These are phyloP conservation scores for Aspergillus ruber DNA, from an alignment of 2,329 filamentous ascomycete species.

Conservation along the genomic window DNA sequence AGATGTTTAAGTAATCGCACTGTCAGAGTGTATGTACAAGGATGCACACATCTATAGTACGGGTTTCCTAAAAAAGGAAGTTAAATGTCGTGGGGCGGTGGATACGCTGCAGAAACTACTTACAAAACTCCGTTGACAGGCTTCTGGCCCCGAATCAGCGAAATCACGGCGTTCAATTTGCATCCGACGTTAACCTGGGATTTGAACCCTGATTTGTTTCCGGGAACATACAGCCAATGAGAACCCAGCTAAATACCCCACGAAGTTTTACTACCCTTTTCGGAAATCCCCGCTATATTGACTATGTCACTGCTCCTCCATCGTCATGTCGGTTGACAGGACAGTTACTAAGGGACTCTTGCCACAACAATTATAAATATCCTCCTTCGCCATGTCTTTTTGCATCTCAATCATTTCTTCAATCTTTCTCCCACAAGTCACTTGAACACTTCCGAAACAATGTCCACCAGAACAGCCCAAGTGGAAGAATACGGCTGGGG, in stretches of 20 bases:
- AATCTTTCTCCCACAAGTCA: background rate
- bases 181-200: no score
- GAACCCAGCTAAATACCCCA: background rate
- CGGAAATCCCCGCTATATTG: background rate
- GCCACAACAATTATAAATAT: background rate
- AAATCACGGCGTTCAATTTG: no score
- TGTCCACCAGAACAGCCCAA: slow-evolving; percentile 1
- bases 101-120: no score
- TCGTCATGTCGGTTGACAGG: background rate
- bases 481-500: slow-evolving; percentile 1
- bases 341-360: background rate
- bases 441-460: background rate
- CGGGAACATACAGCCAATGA: no score
- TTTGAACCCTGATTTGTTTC: no score
- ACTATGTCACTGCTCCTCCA: background rate
- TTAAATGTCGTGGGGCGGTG: no score
- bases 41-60: no score
- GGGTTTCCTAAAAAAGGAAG: no score
- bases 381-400: background rate
- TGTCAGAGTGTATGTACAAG: no score
- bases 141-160: no score
- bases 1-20: no score
- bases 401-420: background rate
- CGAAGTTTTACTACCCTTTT: background rate
- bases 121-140: no score